Conservation (phyloP, 345 rosid species). For the Gynandropsis gynandra region DNA sequence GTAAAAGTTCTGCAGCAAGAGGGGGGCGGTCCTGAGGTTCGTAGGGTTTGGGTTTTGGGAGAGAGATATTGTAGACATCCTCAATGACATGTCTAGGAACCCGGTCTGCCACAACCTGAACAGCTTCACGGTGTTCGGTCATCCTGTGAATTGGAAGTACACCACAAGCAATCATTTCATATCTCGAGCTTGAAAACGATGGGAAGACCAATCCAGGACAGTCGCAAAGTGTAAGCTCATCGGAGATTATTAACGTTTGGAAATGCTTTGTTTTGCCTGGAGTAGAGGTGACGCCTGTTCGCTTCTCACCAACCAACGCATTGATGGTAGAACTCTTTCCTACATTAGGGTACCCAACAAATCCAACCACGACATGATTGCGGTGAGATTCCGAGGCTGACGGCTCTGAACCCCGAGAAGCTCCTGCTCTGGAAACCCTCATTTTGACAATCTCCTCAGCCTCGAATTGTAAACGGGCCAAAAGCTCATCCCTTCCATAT, state of each 20-base stretch:
- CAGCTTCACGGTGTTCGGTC: constrained; percentile 86
- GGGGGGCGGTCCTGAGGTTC: constrained; percentile 76
- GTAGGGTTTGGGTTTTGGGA: constrained; percentile 82
- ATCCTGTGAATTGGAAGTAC: constrained; percentile 86
- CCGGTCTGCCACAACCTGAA: constrained; percentile 74
- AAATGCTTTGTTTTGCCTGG: constrained; percentile 97
- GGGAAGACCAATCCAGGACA: constrained; percentile 93
- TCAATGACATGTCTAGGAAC: constrained; percentile 65
- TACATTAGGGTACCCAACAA: constrained; percentile 92
- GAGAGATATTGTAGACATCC: constrained; percentile 56
- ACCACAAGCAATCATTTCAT: constrained; percentile 89
- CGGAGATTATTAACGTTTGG: constrained; percentile 77
- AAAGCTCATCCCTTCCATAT: constrained; percentile 75
- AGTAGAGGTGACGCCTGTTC: constrained; percentile 87
- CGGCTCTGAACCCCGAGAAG: constrained; percentile 23
- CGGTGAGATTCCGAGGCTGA: constrained; percentile 13
- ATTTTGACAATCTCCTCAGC: constrained; percentile 62
- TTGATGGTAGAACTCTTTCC: constrained; percentile 95
- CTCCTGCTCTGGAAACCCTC: constrained; percentile 38
- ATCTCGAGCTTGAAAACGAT: constrained; percentile 84
- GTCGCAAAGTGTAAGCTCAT: constrained; percentile 76
- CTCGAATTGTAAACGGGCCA: constrained; percentile 59
- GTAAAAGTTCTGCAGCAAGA: constrained; percentile 61
- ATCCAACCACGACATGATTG: constrained; percentile 64
- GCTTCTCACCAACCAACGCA: constrained; percentile 88